Conservation (phyloP, 371 early-diverging fungal genomes). For the Mucor plumbeus region DNA sequence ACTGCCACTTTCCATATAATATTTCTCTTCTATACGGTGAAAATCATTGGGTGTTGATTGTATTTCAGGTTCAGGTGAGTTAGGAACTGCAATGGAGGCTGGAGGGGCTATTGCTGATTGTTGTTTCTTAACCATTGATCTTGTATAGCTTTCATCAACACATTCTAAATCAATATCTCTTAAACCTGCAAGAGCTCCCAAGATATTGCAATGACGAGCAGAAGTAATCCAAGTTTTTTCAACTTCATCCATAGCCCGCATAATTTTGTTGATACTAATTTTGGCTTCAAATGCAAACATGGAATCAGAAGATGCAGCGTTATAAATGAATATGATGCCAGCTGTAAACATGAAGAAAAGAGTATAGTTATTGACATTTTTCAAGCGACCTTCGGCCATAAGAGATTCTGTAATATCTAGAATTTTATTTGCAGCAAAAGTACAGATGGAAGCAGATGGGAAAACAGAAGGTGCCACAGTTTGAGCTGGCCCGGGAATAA, state of each 20-base stretch:
- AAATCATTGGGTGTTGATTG: conserved; percentile 6
- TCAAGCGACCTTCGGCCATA: conserved; percentile 37
- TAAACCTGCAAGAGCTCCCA: conserved; percentile 53
- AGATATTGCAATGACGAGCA: conserved; percentile 50
- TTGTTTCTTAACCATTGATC: conserved; percentile 10
- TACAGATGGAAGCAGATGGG: conserved; percentile 59
- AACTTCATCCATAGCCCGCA: conserved; percentile 50
- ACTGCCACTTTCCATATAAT: conserved; percentile 21
- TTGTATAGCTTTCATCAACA: conserved; percentile 33
- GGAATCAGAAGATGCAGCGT: conserved; percentile 45
- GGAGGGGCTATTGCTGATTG: neutral
- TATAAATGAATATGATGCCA: conserved; percentile 52
- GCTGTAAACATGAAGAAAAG: conserved; percentile 55
- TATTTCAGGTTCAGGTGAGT: conserved; percentile 37
- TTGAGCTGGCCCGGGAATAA: conserved; percentile 47
- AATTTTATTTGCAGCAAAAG: conserved; percentile 62
- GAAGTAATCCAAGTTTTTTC: conserved; percentile 52
- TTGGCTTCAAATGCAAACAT: conserved; percentile 50
- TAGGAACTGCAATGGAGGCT: conserved; percentile 42
- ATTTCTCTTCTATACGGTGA: conserved; percentile 29
- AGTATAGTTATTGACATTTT: conserved; percentile 46
- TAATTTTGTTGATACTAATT: conserved; percentile 52
- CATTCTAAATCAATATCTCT: conserved; percentile 49
- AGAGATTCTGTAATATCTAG: conserved; percentile 54
- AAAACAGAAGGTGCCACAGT: conserved; percentile 39